Base-by-base conservation (phyloP, 257 asterid species). In the Solanum paucissectum region DNA sequence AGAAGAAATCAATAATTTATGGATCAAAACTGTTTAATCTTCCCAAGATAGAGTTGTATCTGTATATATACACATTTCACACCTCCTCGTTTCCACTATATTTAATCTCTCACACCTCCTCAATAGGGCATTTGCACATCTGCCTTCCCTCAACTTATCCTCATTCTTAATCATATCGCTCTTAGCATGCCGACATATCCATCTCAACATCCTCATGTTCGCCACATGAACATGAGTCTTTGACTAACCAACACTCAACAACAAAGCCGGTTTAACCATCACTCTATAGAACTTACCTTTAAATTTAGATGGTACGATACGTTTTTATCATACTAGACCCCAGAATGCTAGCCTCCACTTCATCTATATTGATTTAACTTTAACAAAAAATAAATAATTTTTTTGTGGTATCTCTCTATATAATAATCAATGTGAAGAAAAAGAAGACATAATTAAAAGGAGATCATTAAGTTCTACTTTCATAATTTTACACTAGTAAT, bases 71-170 rank as follows among this genome's bases (percentile, higher is more conserved):
- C 55, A 46, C 55, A 46, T 12, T 46, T 46, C 55, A 46, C 0
- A 46, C 55, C 55, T 46, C 55, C 55, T 46, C 55, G 18, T 46
- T 12, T 5, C 0, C 55, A 46, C 20, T 46, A 13, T 46, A 46
- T 13, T 46, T 46, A 46, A 46, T 20, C 55, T 46, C 55, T 46
- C 20, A 46, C 55, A 13, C 3, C 20, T 12, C 0, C 0, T 46
- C 2, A 6, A 2, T 12, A 2, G 0, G 2, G 18, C 6, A 46
- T 46, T 2, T 0, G 55, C 7, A 46, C 55, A 46, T 1, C 4
- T 46, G 18, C 55, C 55, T 46, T 46, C 18, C 6, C 18, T 12
- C 6, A 46, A 46, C 2, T 58, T 21, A 55, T 55, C 12, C 25
- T 58, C n/a, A 58, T 58, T 44, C 5, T 4, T 16, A 16, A 2